Conservation (phyloP, 345 rosid genomes). For the Pistacia integerrima region DNA sequence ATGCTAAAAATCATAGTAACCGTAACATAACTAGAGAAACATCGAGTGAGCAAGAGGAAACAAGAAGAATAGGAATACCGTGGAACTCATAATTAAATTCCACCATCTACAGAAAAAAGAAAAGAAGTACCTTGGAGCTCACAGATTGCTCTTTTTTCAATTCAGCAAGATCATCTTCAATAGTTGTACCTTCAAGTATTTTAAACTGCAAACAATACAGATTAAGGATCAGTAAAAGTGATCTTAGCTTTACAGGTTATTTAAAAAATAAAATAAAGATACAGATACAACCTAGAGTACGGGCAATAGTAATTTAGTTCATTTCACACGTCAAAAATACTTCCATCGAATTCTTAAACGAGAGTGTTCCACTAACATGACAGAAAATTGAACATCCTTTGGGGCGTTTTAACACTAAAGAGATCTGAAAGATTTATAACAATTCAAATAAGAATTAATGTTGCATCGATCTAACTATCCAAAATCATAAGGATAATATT, state of each 20-base stretch:
- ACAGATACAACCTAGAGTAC: not conserved
- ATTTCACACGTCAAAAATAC: not conserved
- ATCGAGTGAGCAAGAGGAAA: no score
- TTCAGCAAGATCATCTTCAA: constrained; percentile 7
- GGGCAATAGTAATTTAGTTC: not conserved
- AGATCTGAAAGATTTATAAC: no score
- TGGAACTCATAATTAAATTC: no score
- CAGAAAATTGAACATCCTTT: not conserved
- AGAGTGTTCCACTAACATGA: not conserved
- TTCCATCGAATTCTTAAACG: not conserved
- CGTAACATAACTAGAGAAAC: no score
- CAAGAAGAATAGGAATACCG: no score
- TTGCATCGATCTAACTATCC: no score
- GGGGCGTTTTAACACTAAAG: no score
- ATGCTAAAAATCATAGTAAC: not conserved
- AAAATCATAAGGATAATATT: not conserved
- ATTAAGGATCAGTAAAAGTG: not conserved
- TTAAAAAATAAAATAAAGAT: not conserved
- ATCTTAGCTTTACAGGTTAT: not conserved
- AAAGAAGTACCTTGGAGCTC: not conserved
- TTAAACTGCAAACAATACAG: not conserved
- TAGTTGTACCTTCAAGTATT: not conserved
- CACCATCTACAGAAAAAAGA: not conserved
- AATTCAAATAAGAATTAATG: no score
- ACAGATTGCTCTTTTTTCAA: not conserved